A percentile compares a stretch with the other conserved stretches of the same genome.
These are phyloP conservation scores for Phytophthora constricta DNA, from an alignment of 352 stramenopile species.

Conservation along the genomic window DNA sequence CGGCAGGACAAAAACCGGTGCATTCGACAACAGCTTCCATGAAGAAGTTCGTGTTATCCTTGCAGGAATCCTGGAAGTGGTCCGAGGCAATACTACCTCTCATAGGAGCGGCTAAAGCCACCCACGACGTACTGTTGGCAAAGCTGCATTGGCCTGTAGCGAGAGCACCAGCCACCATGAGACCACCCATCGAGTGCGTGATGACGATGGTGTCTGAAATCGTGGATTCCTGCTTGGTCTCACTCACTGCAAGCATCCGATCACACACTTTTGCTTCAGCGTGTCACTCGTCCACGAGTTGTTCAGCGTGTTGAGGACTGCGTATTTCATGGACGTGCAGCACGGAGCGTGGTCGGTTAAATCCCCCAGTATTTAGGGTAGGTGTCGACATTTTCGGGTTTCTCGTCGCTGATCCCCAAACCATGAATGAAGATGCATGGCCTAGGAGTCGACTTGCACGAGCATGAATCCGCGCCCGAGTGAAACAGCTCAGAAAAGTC, in stretches of 20 bases:
- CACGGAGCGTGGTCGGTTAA: slow-evolving; percentile 24
- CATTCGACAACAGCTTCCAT: slow-evolving; percentile 16
- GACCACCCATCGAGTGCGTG: slow-evolving; percentile 35
- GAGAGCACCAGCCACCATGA: slow-evolving; percentile 26
- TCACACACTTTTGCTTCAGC: slow-evolving; percentile 42
- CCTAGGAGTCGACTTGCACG: background rate
- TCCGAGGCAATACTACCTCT: slow-evolving; percentile 16
- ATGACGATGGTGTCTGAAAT: slow-evolving; percentile 32
- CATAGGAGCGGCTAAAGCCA: slow-evolving; percentile 15
- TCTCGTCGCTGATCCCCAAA: slow-evolving; percentile 19
- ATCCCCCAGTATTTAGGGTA: slow-evolving; percentile 18
- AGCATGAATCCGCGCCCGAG: background rate
- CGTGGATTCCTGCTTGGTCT: slow-evolving; percentile 12
- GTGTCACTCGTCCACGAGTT: slow-evolving; percentile 30
- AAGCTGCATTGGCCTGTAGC: slow-evolving; percentile 39
- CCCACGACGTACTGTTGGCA: slow-evolving; percentile 11
- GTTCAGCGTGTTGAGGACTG: slow-evolving; percentile 38
- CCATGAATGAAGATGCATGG: background rate
- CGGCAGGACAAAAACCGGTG: slow-evolving; percentile 28
- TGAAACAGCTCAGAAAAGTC: background rate
- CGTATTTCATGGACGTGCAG: slow-evolving; percentile 32
- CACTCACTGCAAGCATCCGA: slow-evolving; percentile 25
- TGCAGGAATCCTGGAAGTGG: slow-evolving; percentile 18
- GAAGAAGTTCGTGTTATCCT: slow-evolving; percentile 1
- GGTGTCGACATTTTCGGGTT: slow-evolving; percentile 11